Percentiles rank a stretch among this genome's conserved stretches.
Evolutionary conservation across 2,329 filamentous ascomycete species (phyloP).

Genomic region (Clonostachys chloroleuca): DNA sequence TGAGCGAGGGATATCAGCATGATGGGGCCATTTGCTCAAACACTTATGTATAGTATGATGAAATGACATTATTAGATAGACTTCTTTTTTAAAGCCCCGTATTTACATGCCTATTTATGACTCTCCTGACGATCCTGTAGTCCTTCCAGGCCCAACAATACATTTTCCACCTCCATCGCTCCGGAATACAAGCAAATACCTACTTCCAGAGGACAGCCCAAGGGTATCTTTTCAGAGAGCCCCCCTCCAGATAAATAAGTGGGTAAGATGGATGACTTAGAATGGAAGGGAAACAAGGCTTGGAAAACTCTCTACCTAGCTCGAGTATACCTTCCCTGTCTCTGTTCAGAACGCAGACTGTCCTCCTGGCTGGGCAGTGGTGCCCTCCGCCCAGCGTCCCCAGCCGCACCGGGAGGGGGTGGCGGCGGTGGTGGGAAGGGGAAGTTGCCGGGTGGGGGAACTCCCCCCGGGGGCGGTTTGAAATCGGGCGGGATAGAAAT

Average conservation of each 20-base stretch:
- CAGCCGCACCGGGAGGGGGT: conserved; percentile 21
- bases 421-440: conserved; percentile 27
- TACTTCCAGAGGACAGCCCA: background rate
- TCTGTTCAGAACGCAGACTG: conserved; percentile 74
- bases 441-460: conserved; percentile 24
- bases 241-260: too few species aligned
- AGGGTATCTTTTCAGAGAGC: background rate
- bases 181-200: background rate
- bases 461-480: conserved; percentile 23
- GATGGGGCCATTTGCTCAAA: background rate
- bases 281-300: too few species aligned
- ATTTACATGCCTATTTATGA: too few species aligned
- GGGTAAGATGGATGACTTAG: too few species aligned
- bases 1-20: background rate
- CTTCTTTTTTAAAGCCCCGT: background rate
- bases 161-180: background rate
- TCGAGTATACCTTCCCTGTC: conserved; percentile 55
- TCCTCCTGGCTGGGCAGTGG: conserved; percentile 82
- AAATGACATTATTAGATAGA: conserved; percentile 3
- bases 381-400: conserved; percentile 45
- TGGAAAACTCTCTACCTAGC: conserved; percentile 27
- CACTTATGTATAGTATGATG: background rate
- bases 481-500: conserved; percentile 53
- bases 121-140: background rate
- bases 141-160: background rate